Conservation (phyloP, 2,329 filamentous ascomycete species). For the Penicillium sp. region DNA sequence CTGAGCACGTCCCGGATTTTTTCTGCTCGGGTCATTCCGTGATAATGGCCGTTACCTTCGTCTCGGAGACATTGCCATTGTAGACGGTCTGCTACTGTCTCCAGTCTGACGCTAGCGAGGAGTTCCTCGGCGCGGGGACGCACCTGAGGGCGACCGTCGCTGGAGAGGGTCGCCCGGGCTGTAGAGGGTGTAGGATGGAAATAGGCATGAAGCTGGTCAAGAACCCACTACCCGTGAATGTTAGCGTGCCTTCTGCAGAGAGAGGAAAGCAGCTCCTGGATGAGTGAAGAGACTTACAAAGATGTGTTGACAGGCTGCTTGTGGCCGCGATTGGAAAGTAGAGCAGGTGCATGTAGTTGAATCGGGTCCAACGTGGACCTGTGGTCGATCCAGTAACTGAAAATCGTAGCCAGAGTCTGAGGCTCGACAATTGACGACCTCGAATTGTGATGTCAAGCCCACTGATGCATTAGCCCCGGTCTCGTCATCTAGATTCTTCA, state of each 20-base stretch:
- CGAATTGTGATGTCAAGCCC: conserved; percentile 34
- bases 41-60: conserved; percentile 19
- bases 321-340: conserved; percentile 30
- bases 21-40: conserved; percentile 37
- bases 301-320: conserved; percentile 43
- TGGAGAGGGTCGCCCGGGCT: conserved; percentile 30
- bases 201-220: conserved; percentile 41
- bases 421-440: conserved; percentile 35
- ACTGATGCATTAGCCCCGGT: conserved; percentile 34
- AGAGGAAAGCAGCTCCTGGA: not conserved
- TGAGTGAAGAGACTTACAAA: conserved; percentile 35
- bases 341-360: conserved; percentile 37
- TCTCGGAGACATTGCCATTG: conserved; percentile 37
- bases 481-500: conserved; percentile 30
- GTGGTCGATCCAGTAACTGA: conserved; percentile 36
- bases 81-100: conserved; percentile 31
- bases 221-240: conserved; percentile 36
- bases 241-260: conserved; percentile 1
- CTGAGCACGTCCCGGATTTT: conserved; percentile 48
- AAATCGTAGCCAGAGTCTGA: conserved; percentile 37
- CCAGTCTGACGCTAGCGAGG: conserved; percentile 30
- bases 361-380: conserved; percentile 32
- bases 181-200: conserved; percentile 30
- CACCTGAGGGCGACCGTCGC: conserved; percentile 32
- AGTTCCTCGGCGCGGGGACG: conserved; percentile 33